Base-by-base conservation (phyloP, 2,329 filamentous ascomycete species). In the Exophiala lecanii-corni region DNA sequence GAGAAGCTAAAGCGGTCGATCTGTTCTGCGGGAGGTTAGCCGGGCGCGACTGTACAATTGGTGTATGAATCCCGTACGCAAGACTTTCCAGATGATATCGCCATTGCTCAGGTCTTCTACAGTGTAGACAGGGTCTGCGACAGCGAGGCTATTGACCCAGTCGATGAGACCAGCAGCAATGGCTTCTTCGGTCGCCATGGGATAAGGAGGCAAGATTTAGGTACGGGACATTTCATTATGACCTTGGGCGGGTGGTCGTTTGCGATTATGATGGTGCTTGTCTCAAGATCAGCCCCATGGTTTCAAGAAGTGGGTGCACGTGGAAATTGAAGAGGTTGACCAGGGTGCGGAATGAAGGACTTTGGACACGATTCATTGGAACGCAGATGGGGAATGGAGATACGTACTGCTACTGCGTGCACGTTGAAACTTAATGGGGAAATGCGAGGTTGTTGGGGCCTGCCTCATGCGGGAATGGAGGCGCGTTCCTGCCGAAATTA, bases 1-100 rank as follows among this genome's bases (percentile, higher is more conserved):
- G 69, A 62, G 49, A 73, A 73, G 50, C 65, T 67, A 41, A 70
- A 63, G 19, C 67, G 63, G 51, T 73, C 69, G 38, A 73, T 69
- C 44, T 71, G 67, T 52, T 71, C 69, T 60, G 47, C 7, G 35
- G n/a, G 20, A 34, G n/a, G 25, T 54, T 23, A 55, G 50, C 25
- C 17, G 15, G 30, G 36, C 12, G 15, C 15, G 16, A 26, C 6
- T 7, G 23, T 26, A 12, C 6, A 26, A 26, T 6, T 6, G 23
- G 23, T 23, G 17, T 28, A 28, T 16, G 20, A 16, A 28, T 17
- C 12, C 33, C 53, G 36, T 43, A 57, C 55, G 54, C 33, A 72
- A 54, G 23, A 70, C 66, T 44, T 70, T 68, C 69, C 69, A 71
- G 31, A 72, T 53, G 15, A 71, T 64, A 21, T 63, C 62, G 13